Base-by-base conservation (phyloP, 345 rosid genomes). In the Citrus maxima region DNA sequence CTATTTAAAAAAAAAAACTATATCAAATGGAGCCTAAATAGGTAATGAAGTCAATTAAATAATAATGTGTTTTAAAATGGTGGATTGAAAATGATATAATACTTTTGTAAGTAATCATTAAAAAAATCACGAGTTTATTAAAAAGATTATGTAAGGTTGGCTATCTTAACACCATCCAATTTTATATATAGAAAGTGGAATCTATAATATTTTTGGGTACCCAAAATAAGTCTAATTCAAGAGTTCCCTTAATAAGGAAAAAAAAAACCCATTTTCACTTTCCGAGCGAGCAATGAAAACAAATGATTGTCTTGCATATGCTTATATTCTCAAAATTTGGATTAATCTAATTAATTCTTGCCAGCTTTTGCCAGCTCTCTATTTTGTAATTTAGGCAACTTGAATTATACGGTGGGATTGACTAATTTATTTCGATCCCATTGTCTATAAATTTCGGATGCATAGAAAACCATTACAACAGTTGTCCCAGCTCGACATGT, bases 341-440 rank as follows among this genome's bases (percentile, higher is more conserved):
- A 24, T 25, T 40, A 27, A 61, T 18, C 28, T 12, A 58, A 25
- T 56, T 35, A 66, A 66, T 16, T 37, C n/a, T 18, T 30, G 78
- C 70, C 78, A 75, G 78, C 78, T 28, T 21, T 28, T 61, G 77
- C 77, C 68, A 62, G 77, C 60, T 62, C 12, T 40, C 6, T 12
- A 54, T 5, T 27, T 61, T 30, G 14, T 70, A 8, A 49, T 7
- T 71, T 71, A 18, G 24, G 28, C 22, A 30, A 72, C 75, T 55
- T 30, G 63, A 24, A 51, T 30, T 55, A 7, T 19, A 54, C 22
- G 27, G 32, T 16, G 6, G n/a, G 40, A 25, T 56, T 72, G 65
- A 72, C 49, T 12, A 42, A 9, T 2, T 70, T 7, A 66, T 8
- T 66, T 66, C 14, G 10, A 10, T 30, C 10, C n/a, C 21, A 64